These are phyloP conservation scores for Chlorella vulgaris DNA, from an alignment of 139 green algal genomes.

Conservation along the genomic window DNA sequence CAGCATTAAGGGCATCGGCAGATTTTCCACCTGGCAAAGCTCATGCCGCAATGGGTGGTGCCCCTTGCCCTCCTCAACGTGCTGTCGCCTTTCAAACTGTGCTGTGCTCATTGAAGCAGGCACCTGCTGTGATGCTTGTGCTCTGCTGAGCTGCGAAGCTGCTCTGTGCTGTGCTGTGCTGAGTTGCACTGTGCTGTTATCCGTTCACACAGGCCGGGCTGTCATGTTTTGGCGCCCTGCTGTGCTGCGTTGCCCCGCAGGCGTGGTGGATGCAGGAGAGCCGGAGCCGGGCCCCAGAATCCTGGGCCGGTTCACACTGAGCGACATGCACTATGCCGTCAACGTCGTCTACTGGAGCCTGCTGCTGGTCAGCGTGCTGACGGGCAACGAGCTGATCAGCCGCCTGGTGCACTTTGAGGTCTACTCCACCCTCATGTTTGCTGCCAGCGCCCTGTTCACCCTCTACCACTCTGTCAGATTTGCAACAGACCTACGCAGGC, in stretches of 20 bases:
- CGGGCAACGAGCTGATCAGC: conserved; percentile 29
- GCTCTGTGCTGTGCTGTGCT: no score
- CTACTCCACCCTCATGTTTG: conserved; percentile 44
- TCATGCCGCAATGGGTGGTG: no score
- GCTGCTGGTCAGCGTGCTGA: conserved; percentile 37
- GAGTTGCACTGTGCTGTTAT: no score
- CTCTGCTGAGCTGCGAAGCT: no score
- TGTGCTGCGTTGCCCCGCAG: neutral
- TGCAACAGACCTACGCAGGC: conserved; percentile 14
- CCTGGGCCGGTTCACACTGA: conserved; percentile 18
- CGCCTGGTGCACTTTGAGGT: conserved; percentile 30
- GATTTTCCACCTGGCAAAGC: no score
- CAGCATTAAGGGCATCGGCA: no score
- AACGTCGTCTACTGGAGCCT: conserved; percentile 31
- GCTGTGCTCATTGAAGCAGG: no score
- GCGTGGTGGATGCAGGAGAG: conserved; percentile 6
- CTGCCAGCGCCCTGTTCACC: conserved; percentile 27
- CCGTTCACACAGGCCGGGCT: no score
- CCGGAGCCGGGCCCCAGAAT: neutral
- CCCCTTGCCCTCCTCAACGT: no score
- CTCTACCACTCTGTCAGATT: conserved; percentile 19
- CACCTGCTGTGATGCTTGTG: no score
- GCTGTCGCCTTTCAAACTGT: no score
- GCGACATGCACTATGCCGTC: conserved; percentile 36
- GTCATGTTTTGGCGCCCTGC: no score